Percentiles rank a stretch among this genome's conserved stretches.
phyloP scores from a whole-genome alignment of 768 basidiomycete species.

The Amanita phalloides region DNA sequence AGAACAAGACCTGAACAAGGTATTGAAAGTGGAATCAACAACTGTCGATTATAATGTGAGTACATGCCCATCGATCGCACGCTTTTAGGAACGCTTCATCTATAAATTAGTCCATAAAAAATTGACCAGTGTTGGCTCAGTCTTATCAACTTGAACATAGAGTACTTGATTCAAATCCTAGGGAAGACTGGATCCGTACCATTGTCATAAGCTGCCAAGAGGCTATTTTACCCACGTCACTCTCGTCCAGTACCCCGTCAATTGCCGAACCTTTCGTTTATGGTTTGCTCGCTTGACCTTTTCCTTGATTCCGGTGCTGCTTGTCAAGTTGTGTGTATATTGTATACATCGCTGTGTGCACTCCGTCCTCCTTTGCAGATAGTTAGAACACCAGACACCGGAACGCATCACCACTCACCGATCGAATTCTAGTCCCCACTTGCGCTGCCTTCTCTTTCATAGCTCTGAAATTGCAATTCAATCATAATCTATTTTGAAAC shows the following conservation, averaged over 20 bases:
- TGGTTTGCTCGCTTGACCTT: not conserved
- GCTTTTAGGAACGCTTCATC: not conserved
- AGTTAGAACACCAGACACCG: not conserved
- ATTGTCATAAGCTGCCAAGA: no score
- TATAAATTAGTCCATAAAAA: not conserved
- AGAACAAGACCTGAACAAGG: conserved; percentile 76
- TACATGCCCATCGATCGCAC: not conserved
- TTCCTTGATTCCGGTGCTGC: not conserved
- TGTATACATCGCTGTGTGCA: conserved; percentile 41
- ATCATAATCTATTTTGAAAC: not conserved
- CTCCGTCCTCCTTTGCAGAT: conserved; percentile 39
- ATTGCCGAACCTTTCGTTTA: no score
- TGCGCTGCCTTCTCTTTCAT: conserved; percentile 54
- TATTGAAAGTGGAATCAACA: conserved; percentile 58
- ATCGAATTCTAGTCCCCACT: conserved; percentile 24
- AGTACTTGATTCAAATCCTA: no score
- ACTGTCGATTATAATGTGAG: conserved; percentile 27
- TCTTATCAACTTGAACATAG: no score
- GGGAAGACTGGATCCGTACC: no score
- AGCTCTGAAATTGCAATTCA: conserved; percentile 17
- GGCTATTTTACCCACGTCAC: no score
- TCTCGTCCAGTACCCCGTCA: no score
- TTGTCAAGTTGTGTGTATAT: conserved; percentile 43
- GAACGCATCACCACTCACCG: conserved; percentile 13
- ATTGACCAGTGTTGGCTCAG: no score